Base-by-base conservation (phyloP, 1,284 basidiomycete genomes). In the Rhodotorula sp. region DNA sequence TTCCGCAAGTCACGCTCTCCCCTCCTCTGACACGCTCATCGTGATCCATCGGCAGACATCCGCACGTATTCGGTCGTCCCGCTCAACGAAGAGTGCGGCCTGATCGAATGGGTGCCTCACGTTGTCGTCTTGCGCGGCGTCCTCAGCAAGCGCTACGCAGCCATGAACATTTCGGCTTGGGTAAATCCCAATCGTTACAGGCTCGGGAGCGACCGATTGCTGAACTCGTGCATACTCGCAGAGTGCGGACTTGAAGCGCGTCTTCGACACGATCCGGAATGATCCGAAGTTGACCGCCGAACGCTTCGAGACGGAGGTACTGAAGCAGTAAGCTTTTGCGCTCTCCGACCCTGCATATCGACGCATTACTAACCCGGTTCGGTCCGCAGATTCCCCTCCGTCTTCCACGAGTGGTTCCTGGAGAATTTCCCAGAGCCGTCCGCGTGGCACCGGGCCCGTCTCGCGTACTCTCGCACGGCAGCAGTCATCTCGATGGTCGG, bases 401-500 rank as follows among this genome's bases (percentile, higher is more conserved):
- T 98, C 6, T 95, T 99, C 81, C 92, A 97, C 79, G 92, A 97
- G 77, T 99, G 97, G 96, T 99, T 99, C 82, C 83, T 97, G 58
- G 90, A 92, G 78, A 95, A 91, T 0, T 99, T 98, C 84, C 95
- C 97, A 0, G 97, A 99, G 79, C 96, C 97, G 0, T 90, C 91
- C 0, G 91, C 92, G 0, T 99, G 97, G 97, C 85, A 99, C 46
- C 87, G 90, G 4, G 92, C 91, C 79, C 88, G 97, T 39, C 84
- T 93, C 71, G 87, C 89, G 4, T 99, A 96, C 80, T 90, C 88
- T 21, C 87, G 96, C 58, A 98, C 97, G 0, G 87, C 91, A 0
- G 97, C 97, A 0, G 97, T 99, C 62, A 99, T 98, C 91, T 97
- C 92, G 5, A 99, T 99, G 91, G 93, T 99, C 39, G 97, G 97